These are phyloP conservation scores for Zygosaccharomyces pseudobailii DNA, from an alignment of 1,139 yeast species.

Conservation along the genomic window DNA sequence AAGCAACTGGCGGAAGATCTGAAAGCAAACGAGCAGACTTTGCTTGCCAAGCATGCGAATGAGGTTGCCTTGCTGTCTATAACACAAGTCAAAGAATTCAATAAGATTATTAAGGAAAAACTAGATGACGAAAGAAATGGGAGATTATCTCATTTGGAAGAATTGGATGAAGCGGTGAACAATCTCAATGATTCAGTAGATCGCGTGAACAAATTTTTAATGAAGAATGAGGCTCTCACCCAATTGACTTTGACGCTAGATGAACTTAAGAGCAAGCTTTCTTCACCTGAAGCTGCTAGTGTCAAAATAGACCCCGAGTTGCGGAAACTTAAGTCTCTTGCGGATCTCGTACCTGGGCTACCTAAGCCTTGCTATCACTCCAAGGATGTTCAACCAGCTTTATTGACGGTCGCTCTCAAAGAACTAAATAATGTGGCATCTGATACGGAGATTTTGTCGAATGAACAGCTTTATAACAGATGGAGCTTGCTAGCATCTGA, in stretches of 20 bases:
- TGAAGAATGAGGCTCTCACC: conserved; percentile 29
- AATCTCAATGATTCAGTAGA: conserved; percentile 32
- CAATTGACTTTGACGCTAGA: conserved; percentile 25
- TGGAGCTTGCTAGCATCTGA: conserved; percentile 80
- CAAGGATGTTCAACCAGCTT: conserved; percentile 16
- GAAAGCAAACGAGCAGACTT: conserved; percentile 61
- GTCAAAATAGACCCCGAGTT: conserved; percentile 33
- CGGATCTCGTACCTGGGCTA: conserved; percentile 25
- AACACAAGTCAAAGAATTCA: conserved; percentile 68
- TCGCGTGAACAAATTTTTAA: conserved; percentile 20
- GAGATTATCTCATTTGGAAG: conserved; percentile 64
- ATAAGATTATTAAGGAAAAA: conserved; percentile 54
- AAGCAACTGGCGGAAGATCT: conserved; percentile 61
- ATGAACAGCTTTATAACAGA: conserved; percentile 66
- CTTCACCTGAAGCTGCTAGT: conserved; percentile 19
- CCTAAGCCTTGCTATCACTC: conserved; percentile 24
- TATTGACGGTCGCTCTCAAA: conserved; percentile 25
- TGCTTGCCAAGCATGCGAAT: conserved; percentile 71
- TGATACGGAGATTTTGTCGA: conserved; percentile 32
- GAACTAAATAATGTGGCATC: conserved; percentile 24
- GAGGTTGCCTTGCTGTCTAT: conserved; percentile 67
- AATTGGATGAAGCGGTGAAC: conserved; percentile 53
- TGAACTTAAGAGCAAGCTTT: conserved; percentile 22
- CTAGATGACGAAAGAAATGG: conserved; percentile 81
- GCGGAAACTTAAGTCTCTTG: conserved; percentile 29